These are phyloP conservation scores for Ministeria vibrans DNA, from an alignment of 78 protist genomes.

Conservation along the genomic window DNA sequence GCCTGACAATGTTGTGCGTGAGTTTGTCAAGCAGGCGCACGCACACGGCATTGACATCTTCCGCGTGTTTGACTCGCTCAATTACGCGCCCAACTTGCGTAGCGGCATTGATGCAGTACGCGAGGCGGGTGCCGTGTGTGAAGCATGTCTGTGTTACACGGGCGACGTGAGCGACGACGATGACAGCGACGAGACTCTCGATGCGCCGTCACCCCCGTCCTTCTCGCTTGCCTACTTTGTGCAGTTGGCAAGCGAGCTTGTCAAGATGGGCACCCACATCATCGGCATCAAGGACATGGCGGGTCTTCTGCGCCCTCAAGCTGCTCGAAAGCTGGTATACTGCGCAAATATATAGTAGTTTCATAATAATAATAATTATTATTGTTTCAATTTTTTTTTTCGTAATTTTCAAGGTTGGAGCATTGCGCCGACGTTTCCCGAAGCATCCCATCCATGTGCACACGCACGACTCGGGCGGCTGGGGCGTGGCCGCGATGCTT, in stretches of 20 bases:
- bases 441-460: slow-evolving; percentile 76
- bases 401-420: too few relatives aligned
- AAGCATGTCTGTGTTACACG: slow-evolving; percentile 68
- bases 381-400: too few relatives aligned
- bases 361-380: too few relatives aligned
- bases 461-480: slow-evolving; percentile 74
- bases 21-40: slow-evolving; percentile 44
- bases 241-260: slow-evolving; percentile 39
- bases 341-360: too few relatives aligned
- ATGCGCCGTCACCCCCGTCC: slow-evolving; percentile 30
- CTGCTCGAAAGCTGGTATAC: slow-evolving; percentile 20
- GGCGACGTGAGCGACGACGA: slow-evolving; percentile 59
- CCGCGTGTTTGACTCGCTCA: slow-evolving; percentile 88
- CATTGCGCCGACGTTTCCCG: slow-evolving; percentile 51
- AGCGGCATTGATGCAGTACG: slow-evolving; percentile 71
- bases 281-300: slow-evolving; percentile 80
- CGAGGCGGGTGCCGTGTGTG: slow-evolving; percentile 70
- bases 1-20: slow-evolving; percentile 81
- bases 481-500: slow-evolving; percentile 62
- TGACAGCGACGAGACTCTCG: too few relatives aligned
- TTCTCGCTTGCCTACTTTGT: slow-evolving; percentile 81
- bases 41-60: slow-evolving; percentile 73
- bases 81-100: slow-evolving; percentile 59
- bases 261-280: slow-evolving; percentile 51
- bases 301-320: slow-evolving; percentile 71